Evolutionary conservation across 495 filamentous ascomycete species (phyloP).

Genomic region (Lasiosphaeriaceae sp.): DNA sequence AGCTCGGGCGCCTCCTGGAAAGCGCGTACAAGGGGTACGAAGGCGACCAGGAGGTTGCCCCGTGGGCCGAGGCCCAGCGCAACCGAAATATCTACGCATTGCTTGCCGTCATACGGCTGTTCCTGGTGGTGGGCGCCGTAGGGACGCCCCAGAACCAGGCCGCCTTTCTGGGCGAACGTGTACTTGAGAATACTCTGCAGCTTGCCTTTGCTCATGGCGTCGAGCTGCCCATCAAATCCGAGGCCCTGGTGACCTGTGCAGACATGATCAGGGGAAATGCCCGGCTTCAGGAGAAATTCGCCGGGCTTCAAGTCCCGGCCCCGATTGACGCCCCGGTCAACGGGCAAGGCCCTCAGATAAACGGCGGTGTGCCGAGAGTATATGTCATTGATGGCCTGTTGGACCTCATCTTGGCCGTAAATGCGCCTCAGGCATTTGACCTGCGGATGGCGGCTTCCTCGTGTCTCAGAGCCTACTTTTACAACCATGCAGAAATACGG

Average conservation of each 20-base stretch:
- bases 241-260: conserved; percentile 80
- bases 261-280: conserved; percentile 84
- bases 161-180: conserved; percentile 75
- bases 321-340: conserved; percentile 44
- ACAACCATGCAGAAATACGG: conserved; percentile 70
- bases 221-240: conserved; percentile 72
- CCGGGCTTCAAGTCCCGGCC: conserved; percentile 70
- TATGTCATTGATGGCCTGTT: conserved; percentile 95
- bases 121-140: conserved; percentile 73
- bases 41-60: conserved; percentile 57
- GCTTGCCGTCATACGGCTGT: conserved; percentile 77
- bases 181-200: conserved; percentile 77
- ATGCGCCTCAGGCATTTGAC: conserved; percentile 65
- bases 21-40: conserved; percentile 57
- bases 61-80: conserved; percentile 70
- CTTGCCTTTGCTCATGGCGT: conserved; percentile 77
- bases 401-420: conserved; percentile 72
- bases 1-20: conserved; percentile 64
- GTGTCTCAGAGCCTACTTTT: conserved; percentile 90
- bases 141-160: conserved; percentile 81
- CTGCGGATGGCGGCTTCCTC: conserved; percentile 79
- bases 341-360: conserved; percentile 35
- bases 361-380: conserved; percentile 55
- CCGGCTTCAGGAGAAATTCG: conserved; percentile 77
- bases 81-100: conserved; percentile 93